Percentiles rank a stretch among this genome's conserved stretches.
Evolutionary conservation across 768 basidiomycete genomes (phyloP).

Genomic region (Exidia glandulosa): DNA sequence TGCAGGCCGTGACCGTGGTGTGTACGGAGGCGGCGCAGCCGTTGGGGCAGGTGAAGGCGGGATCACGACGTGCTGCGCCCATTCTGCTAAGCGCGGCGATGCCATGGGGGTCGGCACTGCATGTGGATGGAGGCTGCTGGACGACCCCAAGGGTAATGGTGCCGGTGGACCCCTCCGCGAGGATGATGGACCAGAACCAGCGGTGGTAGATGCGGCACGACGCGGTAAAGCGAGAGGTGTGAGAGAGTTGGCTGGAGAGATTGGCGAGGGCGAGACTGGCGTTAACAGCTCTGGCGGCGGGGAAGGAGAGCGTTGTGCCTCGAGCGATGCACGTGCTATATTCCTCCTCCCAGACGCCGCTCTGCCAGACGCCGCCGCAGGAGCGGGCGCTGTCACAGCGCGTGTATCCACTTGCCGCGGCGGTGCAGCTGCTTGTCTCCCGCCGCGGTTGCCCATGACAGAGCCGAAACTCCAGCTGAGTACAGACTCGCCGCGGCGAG

Average conservation of each 20-base stretch:
- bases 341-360: too few species aligned
- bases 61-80: background rate
- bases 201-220: background rate
- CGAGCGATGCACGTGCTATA: background rate
- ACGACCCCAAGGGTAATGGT: background rate
- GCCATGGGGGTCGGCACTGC: background rate
- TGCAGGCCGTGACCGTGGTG: background rate
- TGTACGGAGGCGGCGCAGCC: background rate
- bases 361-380: background rate
- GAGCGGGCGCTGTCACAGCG: background rate
- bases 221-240: background rate
- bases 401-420: background rate
- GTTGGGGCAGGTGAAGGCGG: background rate
- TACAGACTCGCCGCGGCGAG: background rate
- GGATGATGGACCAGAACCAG: background rate
- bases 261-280: background rate
- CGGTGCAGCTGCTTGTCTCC: background rate
- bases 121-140: background rate
- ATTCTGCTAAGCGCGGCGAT: background rate
- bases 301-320: background rate
- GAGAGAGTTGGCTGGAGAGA: background rate
- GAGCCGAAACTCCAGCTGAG: background rate
- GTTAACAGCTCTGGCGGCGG: background rate
- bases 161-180: background rate
- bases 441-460: background rate